A percentile compares a stretch with the other conserved stretches of the same genome.
Conservation (phyloP, 2,329 filamentous ascomycete species). For the Aureobasidium vineae region DNA sequence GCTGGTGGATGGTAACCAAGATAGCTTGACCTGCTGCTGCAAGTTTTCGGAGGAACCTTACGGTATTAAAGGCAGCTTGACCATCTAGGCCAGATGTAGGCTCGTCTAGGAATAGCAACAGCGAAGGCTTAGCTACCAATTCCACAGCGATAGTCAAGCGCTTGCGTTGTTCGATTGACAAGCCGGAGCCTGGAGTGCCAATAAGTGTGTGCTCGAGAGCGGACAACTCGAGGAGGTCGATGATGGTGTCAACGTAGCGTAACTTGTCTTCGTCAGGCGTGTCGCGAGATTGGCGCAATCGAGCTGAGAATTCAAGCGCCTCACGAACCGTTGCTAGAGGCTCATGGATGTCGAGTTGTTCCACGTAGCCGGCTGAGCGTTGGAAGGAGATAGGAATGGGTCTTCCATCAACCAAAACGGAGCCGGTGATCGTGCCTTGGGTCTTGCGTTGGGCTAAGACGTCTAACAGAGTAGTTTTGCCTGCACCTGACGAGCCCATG, state of each 20-base stretch:
- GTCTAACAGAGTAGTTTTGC: conserved; percentile 82
- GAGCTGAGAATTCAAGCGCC: conserved; percentile 64
- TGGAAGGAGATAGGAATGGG: conserved; percentile 59
- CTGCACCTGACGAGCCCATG: conserved; percentile 64
- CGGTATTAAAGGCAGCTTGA: conserved; percentile 64
- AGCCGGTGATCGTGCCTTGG: conserved; percentile 62
- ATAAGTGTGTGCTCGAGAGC: conserved; percentile 66
- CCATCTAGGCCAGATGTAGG: conserved; percentile 61
- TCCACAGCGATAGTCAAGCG: conserved; percentile 57
- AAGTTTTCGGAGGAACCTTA: conserved; percentile 61
- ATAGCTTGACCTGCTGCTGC: conserved; percentile 50
- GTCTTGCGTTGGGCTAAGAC: conserved; percentile 67
- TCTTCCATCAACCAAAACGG: conserved; percentile 60
- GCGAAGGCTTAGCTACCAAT: conserved; percentile 50
- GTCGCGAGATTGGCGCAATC: conserved; percentile 60
- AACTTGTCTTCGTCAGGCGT: conserved; percentile 60
- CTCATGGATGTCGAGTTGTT: conserved; percentile 65
- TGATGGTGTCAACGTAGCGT: conserved; percentile 62
- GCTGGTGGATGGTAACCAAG: conserved; percentile 51
- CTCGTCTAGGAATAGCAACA: conserved; percentile 59
- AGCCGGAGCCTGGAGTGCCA: conserved; percentile 57
- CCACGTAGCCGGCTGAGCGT: conserved; percentile 62
- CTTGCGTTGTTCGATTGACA: conserved; percentile 63
- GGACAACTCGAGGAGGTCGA: conserved; percentile 64
- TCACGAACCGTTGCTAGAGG: conserved; percentile 60